Percentiles rank a stretch among this genome's conserved stretches.
Conservation (phyloP, 148 eudicot species). For the Rhododendron ferrugineum region DNA sequence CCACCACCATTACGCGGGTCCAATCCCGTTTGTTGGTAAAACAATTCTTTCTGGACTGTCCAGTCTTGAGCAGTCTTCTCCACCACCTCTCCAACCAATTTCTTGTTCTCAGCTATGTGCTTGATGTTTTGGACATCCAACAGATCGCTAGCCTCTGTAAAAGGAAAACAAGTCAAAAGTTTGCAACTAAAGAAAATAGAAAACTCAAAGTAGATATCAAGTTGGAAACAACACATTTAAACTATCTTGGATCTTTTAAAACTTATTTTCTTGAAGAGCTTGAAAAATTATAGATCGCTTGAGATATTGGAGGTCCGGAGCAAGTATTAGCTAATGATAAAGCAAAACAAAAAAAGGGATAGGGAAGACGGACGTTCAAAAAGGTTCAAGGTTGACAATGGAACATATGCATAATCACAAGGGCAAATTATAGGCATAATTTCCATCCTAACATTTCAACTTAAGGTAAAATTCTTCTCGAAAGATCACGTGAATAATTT, state of each 20-base stretch:
- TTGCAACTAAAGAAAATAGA: neutral
- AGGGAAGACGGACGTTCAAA: too few relatives aligned
- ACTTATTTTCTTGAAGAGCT: neutral
- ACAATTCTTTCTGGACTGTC: conserved; percentile 47
- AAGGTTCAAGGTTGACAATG: neutral
- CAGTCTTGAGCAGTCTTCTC: conserved; percentile 52
- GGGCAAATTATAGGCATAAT: neutral
- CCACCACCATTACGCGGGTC: conserved; percentile 8
- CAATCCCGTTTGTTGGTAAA: conserved; percentile 40
- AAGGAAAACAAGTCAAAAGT: neutral
- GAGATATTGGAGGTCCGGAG: neutral
- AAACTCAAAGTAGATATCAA: neutral
- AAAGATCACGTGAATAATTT: neutral
- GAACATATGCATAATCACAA: neutral
- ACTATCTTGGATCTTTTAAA: neutral
- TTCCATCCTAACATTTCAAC: neutral
- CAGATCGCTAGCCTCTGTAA: conserved; percentile 50
- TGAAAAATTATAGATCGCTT: neutral
- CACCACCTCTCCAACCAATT: conserved; percentile 48
- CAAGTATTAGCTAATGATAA: neutral
- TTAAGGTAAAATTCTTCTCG: neutral
- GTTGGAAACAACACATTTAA: neutral
- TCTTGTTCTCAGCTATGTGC: conserved; percentile 55
- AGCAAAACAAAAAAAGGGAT: neutral
- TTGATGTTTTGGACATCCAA: conserved; percentile 51